Evolutionary conservation across 768 basidiomycete species (phyloP).

Genomic region (Hydnomerulius pinastri): DNA sequence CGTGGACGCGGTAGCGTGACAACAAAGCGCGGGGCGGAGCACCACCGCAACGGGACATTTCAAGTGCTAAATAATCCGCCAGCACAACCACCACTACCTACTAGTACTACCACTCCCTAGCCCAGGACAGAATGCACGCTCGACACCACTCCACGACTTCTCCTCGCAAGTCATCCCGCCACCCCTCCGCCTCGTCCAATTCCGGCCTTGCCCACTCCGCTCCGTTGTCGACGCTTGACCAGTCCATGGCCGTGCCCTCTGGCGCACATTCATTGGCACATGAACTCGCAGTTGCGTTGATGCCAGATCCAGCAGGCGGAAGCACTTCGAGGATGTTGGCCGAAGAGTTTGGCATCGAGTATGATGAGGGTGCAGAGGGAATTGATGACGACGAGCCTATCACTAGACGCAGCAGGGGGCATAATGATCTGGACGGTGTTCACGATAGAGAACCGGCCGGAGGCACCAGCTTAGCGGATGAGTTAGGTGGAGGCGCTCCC

Average conservation of each 20-base stretch:
- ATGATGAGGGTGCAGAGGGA: conserved; percentile 84
- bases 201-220: conserved; percentile 21
- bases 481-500: conserved; percentile 30
- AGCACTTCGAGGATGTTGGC: conserved; percentile 72
- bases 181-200: conserved; percentile 24
- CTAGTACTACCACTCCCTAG: neutral
- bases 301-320: conserved; percentile 82
- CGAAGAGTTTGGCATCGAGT: conserved; percentile 89
- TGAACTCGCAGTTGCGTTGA: conserved; percentile 82
- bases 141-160: conserved; percentile 26
- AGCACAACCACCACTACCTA: conserved; percentile 10
- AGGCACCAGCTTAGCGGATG: conserved; percentile 45
- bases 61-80: conserved; percentile 5
- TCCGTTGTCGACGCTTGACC: conserved; percentile 35
- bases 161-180: conserved; percentile 32
- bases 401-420: conserved; percentile 28
- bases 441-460: conserved; percentile 30
- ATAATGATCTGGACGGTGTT: conserved; percentile 29
- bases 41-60: conserved; percentile 14
- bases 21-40: neutral
- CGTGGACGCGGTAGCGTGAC: conserved; percentile 1
- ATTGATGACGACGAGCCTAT: conserved; percentile 53
- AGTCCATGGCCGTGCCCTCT: conserved; percentile 29
- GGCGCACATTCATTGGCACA: conserved; percentile 73
- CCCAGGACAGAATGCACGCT: conserved; percentile 22